Evolutionary conservation across 2,329 filamentous ascomycete genomes (phyloP).

Genomic region (Sphaerulina populicola): DNA sequence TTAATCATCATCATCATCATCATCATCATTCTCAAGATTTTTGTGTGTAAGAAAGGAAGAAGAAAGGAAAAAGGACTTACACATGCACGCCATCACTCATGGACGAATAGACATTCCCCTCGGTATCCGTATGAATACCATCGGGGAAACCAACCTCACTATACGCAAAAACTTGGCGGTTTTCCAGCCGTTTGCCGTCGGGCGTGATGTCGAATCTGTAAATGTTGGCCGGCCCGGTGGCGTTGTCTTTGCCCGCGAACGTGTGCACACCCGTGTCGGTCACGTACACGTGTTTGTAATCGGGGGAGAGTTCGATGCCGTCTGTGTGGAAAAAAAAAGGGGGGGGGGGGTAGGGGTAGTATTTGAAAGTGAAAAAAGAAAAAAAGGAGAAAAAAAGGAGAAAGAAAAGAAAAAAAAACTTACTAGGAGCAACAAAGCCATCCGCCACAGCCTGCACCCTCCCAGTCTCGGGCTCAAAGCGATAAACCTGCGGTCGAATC

Average conservation of each 20-base stretch:
- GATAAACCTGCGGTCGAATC: conserved; percentile 52
- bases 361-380: no score
- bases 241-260: conserved; percentile 27
- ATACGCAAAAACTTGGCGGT: conserved; percentile 48
- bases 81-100: conserved; percentile 48
- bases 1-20: background rate
- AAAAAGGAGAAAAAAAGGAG: no score
- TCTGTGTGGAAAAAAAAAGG: conserved; percentile 30
- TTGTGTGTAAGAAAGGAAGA: no score
- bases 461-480: conserved; percentile 46
- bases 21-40: no score
- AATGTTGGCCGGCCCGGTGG: conserved; percentile 36
- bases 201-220: conserved; percentile 37
- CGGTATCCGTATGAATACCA: conserved; percentile 47
- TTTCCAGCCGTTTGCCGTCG: conserved; percentile 31
- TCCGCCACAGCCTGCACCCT: conserved; percentile 51
- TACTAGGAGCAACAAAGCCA: conserved; percentile 45
- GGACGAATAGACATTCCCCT: conserved; percentile 48
- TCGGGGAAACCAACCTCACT: conserved; percentile 49
- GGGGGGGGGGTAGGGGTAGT: no score
- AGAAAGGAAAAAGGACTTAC: conserved; percentile 19
- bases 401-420: no score
- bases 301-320: conserved; percentile 50
- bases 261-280: conserved; percentile 46
- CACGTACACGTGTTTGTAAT: conserved; percentile 47